These are phyloP conservation scores for Syncephalastrum racemosum DNA, from an alignment of 371 early-diverging fungal genomes.

Conservation along the genomic window DNA sequence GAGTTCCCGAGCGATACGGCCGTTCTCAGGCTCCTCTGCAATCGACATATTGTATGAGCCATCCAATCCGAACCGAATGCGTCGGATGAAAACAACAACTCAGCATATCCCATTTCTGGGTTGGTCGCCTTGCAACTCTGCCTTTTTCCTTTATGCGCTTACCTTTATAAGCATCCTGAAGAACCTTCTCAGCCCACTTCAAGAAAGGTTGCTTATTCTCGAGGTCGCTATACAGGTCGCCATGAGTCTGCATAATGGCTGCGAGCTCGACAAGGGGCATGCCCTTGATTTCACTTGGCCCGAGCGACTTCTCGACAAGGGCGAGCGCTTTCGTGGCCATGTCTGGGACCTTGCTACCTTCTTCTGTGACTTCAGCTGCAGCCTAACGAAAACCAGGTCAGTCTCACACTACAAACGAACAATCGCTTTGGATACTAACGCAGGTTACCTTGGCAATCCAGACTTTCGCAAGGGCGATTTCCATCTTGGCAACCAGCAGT, in stretches of 20 bases:
- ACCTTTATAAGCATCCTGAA: conserved; percentile 29
- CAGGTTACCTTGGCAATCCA: conserved; percentile 41
- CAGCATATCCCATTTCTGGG: not conserved
- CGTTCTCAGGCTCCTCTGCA: conserved; percentile 34
- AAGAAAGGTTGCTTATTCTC: conserved; percentile 27
- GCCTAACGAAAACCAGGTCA: no score
- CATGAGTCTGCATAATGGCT: conserved; percentile 32
- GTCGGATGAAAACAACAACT: not conserved
- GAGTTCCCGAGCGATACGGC: conserved; percentile 30
- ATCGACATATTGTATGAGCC: not conserved
- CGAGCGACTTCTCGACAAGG: no score
- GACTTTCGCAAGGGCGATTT: conserved; percentile 36
- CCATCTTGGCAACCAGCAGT: conserved; percentile 23
- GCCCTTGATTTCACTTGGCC: no score
- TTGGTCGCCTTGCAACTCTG: not conserved
- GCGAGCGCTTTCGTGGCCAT: no score
- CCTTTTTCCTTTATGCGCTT: not conserved
- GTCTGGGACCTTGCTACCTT: no score
- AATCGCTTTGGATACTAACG: not conserved
- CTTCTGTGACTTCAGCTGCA: no score
- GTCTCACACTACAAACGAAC: no score
- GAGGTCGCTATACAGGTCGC: conserved; percentile 25
- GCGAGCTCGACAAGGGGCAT: conserved; percentile 29
- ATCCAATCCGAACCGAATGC: not conserved
- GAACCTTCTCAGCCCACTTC: conserved; percentile 32